Percentiles rank a stretch among this genome's conserved stretches.
Conservation (phyloP, 2,329 filamentous ascomycete genomes). For the Stagonosporopsis chrysanthemi region DNA sequence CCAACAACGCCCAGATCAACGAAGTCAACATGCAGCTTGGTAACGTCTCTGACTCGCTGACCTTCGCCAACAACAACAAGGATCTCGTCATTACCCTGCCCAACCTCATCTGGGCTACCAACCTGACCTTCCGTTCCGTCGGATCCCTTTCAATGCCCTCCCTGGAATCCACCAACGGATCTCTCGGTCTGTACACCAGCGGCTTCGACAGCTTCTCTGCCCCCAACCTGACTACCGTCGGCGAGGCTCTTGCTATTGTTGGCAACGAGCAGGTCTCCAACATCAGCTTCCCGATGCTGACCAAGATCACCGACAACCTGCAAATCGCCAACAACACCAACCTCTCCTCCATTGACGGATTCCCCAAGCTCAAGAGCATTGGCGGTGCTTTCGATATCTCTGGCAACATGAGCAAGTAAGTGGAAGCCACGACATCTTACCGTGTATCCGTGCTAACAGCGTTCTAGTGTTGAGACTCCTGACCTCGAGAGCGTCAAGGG, state of each 20-base stretch:
- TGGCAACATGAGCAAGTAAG: slow-evolving; percentile 84
- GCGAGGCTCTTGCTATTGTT: slow-evolving; percentile 64
- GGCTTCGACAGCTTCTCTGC: slow-evolving; percentile 67
- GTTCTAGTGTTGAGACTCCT: slow-evolving; percentile 72
- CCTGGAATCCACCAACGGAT: slow-evolving; percentile 75
- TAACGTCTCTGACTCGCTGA: slow-evolving; percentile 75
- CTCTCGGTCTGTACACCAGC: slow-evolving; percentile 86
- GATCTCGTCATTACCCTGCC: slow-evolving; percentile 76
- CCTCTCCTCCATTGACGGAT: slow-evolving; percentile 69
- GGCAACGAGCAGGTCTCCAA: slow-evolving; percentile 69
- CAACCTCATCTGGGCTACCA: slow-evolving; percentile 78
- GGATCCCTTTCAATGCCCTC: slow-evolving; percentile 76
- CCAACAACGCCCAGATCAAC: slow-evolving; percentile 84
- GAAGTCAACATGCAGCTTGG: slow-evolving; percentile 78
- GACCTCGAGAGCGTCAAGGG: slow-evolving; percentile 56
- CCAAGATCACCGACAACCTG: slow-evolving; percentile 77
- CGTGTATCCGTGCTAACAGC: slow-evolving; percentile 40
- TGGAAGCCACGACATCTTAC: slow-evolving; percentile 28
- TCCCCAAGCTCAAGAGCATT: slow-evolving; percentile 73
- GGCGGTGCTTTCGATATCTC: slow-evolving; percentile 82
- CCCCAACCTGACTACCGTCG: slow-evolving; percentile 74
- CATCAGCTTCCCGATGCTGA: slow-evolving; percentile 75
- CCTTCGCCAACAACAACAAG: slow-evolving; percentile 81
- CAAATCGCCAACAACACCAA: slow-evolving; percentile 90
- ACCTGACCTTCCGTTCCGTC: slow-evolving; percentile 84